Base-by-base conservation (phyloP, 495 filamentous ascomycete genomes). In the Aspergillus avenaceus region DNA sequence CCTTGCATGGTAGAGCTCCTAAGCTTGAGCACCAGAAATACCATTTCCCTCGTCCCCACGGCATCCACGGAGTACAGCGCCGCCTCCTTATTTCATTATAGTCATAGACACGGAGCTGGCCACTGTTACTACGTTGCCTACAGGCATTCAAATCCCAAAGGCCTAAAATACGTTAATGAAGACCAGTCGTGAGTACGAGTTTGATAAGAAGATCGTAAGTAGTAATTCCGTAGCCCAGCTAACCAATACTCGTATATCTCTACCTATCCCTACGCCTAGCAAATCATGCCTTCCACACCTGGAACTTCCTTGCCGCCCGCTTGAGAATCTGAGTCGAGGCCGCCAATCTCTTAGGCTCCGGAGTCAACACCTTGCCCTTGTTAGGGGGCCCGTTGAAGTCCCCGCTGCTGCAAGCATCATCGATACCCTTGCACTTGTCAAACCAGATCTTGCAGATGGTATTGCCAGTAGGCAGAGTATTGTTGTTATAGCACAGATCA, bases 331-430 rank as follows among this genome's bases (percentile, higher is more conserved):
- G 28, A 26, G 45, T 50, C 2, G 51, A 54, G 4, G 29, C 52
- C 4, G 5, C 7, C 7, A 56, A 25, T 31, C 24, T 45, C 44
- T 49, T 41, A 18, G 47, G n/a, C 29, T 36, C 18, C 5, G 72
- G 72, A 11, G 61, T 73, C 11, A 83, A 58, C 27, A 62, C 65
- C 58, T 70, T 56, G 16, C 76, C 77, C 58, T 72, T 67, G 59
- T 81, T 70, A 9, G 82, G 81, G n/a, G 84, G 84, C 0, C 84
- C 84, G 34, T 64, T 65, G 50, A 71, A 83, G 16, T 76, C 50
- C 2, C 69, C 65, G 5, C 63, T 57, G 5, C 49, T 61, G 63
- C 84, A 86, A 1, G 64, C 63, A 7, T 69, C 52, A 37, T 73
- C 61, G 34, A 86, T 69, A 4, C 31, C 67, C 9, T 73, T 59